Evolutionary conservation across 2,329 filamentous ascomycete species (phyloP).

Genomic region (Aspergillus novoparasiticus): DNA sequence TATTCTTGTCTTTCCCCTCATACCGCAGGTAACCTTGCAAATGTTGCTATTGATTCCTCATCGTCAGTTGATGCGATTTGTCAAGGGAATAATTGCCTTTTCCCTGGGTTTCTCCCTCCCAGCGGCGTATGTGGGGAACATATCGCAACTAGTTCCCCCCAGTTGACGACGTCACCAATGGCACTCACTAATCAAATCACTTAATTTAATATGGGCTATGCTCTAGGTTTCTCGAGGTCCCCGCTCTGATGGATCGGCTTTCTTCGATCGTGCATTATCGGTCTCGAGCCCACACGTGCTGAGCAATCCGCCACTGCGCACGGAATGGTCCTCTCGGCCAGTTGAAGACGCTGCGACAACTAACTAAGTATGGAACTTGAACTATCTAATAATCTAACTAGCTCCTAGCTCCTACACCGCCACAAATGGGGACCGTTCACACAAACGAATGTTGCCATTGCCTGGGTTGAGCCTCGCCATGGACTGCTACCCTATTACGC

Average conservation of each 20-base stretch:
- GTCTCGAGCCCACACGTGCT: conserved; percentile 3
- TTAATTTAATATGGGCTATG: not conserved
- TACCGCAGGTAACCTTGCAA: not conserved
- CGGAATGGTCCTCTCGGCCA: not conserved
- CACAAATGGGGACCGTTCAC: conserved; percentile 10
- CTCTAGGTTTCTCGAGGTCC: not conserved
- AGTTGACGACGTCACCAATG: conserved; percentile 3
- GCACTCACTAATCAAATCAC: not conserved
- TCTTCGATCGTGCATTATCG: conserved; percentile 12
- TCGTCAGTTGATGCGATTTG: not conserved
- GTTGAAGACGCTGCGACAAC: not conserved
- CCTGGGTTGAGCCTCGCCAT: not conserved
- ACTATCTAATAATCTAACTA: not conserved
- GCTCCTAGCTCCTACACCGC: conserved; percentile 8
- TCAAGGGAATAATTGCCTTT: not conserved
- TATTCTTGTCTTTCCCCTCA: conserved; percentile 3
- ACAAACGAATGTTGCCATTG: not conserved
- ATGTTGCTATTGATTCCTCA: not conserved
- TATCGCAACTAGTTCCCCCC: not conserved
- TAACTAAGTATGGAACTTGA: not conserved
- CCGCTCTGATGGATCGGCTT: conserved; percentile 3
- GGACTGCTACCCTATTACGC: conserved; percentile 1
- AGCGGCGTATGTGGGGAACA: not conserved
- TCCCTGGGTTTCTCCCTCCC: not conserved
- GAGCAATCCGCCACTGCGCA: not conserved